Percentiles rank a stretch among this genome's conserved stretches.
Conservation (phyloP, 2,329 filamentous ascomycete species). For the Verticillium tricorpus region DNA sequence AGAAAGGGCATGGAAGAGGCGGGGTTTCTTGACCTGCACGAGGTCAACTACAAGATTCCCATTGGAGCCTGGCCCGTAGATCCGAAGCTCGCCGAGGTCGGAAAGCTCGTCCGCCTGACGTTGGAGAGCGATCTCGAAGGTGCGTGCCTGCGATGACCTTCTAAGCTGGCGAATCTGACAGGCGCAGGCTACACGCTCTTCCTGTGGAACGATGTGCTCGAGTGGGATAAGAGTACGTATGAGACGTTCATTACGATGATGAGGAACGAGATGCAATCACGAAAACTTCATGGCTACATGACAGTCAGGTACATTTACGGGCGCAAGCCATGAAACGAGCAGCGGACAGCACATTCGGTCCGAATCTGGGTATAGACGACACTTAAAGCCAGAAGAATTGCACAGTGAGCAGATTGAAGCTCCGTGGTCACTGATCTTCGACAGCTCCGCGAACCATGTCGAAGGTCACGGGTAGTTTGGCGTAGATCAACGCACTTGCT, state of each 20-base stretch:
- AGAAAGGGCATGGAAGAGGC: constrained; percentile 10
- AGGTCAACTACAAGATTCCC: constrained; percentile 8
- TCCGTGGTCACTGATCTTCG: too few species aligned
- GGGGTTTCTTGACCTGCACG: constrained; percentile 9
- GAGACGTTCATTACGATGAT: constrained; percentile 4
- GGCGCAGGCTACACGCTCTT: not conserved
- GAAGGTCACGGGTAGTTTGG: too few species aligned
- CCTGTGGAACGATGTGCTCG: constrained; percentile 4
- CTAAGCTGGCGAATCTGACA: constrained; percentile 13
- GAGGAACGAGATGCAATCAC: constrained; percentile 2
- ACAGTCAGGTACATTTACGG: constrained; percentile 2
- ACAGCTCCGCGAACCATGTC: too few species aligned
- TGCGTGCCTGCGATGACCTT: constrained; percentile 26
- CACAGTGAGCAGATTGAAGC: too few species aligned
- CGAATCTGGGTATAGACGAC: too few species aligned
- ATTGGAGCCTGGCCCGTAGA: constrained; percentile 25
- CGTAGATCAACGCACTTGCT: too few species aligned
- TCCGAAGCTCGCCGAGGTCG: constrained; percentile 15
- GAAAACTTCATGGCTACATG: constrained; percentile 3
- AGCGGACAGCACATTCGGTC: too few species aligned
- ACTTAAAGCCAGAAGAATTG: too few species aligned
- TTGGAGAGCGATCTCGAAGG: not conserved
- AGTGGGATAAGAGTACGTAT: constrained; percentile 4
- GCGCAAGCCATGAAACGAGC: not conserved
- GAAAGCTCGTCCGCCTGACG: not conserved